Percentiles rank a stretch among this genome's conserved stretches.
Conservation (phyloP, 1,139 yeast species). For the Yamadazyma oceani region DNA sequence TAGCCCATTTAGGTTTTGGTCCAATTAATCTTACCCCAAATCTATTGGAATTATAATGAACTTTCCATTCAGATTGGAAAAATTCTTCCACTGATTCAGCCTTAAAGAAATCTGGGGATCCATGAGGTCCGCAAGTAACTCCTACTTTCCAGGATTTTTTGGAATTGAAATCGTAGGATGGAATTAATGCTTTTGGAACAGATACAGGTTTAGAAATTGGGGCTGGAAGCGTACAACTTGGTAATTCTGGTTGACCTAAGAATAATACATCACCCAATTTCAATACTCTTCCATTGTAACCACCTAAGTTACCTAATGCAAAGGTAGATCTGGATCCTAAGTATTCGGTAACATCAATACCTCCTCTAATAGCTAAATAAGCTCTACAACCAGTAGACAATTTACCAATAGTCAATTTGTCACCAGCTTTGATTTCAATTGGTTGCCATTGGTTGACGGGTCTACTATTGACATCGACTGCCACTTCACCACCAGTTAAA, state of each 20-base stretch:
- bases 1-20: constrained; percentile 96
- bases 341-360: constrained; percentile 90
- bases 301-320: constrained; percentile 93
- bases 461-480: constrained; percentile 64
- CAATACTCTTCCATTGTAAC: constrained; percentile 87
- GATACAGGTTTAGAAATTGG: constrained; percentile 65
- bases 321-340: constrained; percentile 96
- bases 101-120: constrained; percentile 90
- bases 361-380: constrained; percentile 87
- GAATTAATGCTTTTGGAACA: constrained; percentile 59
- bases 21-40: constrained; percentile 94
- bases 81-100: constrained; percentile 74
- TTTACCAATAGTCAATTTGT: constrained; percentile 77
- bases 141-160: constrained; percentile 79
- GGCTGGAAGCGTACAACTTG: constrained; percentile 67
- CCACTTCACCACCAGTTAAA: constrained; percentile 80
- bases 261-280: constrained; percentile 90
- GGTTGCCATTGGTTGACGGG: constrained; percentile 66
- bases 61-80: constrained; percentile 81
- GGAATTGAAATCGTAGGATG: constrained; percentile 40
- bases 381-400: constrained; percentile 81
- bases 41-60: constrained; percentile 94
- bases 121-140: constrained; percentile 97
- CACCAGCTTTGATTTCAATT: constrained; percentile 67
- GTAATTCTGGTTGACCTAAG: constrained; percentile 72